Base-by-base conservation (phyloP, 139 green algal genomes). In the Coelastrella sp. region DNA sequence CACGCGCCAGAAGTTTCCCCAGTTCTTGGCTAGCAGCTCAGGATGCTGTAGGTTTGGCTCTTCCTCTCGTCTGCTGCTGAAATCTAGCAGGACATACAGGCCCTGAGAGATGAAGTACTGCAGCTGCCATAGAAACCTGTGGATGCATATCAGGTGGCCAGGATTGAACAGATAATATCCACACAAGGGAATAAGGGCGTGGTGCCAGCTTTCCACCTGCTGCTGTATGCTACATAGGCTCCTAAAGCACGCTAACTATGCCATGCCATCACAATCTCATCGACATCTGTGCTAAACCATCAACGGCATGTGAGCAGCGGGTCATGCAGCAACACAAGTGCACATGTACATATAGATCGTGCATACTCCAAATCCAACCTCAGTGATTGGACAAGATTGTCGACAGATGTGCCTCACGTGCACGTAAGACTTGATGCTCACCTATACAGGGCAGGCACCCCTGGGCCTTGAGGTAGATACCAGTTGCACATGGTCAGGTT, bases 401-500 rank as follows among this genome's bases (percentile, higher is more conserved):
- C n/a, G n/a, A n/a, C n/a, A n/a, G n/a, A n/a, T n/a, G n/a, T n/a
- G n/a, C n/a, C n/a, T n/a, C n/a, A n/a, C n/a, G n/a, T n/a, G n/a
- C n/a, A n/a, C n/a, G n/a, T n/a, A n/a, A n/a, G n/a, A 74, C 15
- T 21, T 74, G 66, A 74, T 48, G 32, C 40, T 37, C 66, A 74
- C 66, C 23, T 43, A 23, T 86, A 50, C 15, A 86, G 37, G 27
- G 81, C 81, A 9, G 50, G 50, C 51, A 86, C 68, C 17, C 45
- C 45, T 3, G 67, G 67, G 0, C 68, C 81, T 19, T 86, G 81
- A 17, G 81, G 81, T 34, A 86, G 53, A 69, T 86, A 86, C 68
- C 68, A 86, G 69, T 86, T 86, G 51, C 81, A 86, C 68, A 73
- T 81, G 7, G 81, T 86, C 38, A 86, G 69, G 19, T 63, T 76